A percentile compares a stretch with the other conserved stretches of the same genome.
Conservation (phyloP, 2,329 filamentous ascomycete species). For the Eurotiales sp. region DNA sequence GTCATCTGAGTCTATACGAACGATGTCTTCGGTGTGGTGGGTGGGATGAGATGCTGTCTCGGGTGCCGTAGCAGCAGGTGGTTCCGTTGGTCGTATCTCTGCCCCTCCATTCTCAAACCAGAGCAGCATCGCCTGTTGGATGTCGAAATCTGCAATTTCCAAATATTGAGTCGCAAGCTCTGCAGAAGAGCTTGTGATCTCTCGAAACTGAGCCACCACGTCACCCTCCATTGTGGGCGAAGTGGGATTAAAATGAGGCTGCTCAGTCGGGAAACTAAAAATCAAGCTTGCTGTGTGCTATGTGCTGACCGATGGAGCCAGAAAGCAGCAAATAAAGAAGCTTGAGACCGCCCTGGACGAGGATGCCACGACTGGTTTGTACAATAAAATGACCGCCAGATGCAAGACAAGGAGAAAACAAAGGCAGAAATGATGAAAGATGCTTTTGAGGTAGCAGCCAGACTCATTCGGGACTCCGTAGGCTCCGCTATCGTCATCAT, state of each 20-base stretch:
- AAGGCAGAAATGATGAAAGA: neutral
- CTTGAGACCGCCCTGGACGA: neutral
- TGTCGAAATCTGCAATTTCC: conserved; percentile 75
- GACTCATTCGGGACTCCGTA: neutral
- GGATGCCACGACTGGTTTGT: neutral
- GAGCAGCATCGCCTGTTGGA: conserved; percentile 81
- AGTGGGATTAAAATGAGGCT: neutral
- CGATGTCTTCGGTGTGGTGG: conserved; percentile 55
- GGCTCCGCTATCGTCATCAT: conserved; percentile 10
- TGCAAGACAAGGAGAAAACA: neutral
- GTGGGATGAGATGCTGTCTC: conserved; percentile 25
- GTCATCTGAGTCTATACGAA: conserved; percentile 75
- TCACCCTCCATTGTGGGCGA: conserved; percentile 61
- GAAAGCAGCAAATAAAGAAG: neutral
- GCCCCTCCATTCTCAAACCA: conserved; percentile 83
- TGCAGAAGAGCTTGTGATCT: conserved; percentile 72
- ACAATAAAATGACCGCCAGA: neutral
- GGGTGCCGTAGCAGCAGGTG: conserved; percentile 27
- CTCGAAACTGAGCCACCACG: conserved; percentile 69
- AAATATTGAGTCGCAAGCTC: conserved; percentile 79
- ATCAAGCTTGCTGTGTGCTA: neutral
- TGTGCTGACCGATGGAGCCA: neutral
- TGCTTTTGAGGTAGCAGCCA: neutral
- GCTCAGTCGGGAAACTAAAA: neutral
- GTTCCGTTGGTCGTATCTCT: conserved; percentile 40